These are phyloP conservation scores for Xerocomellus intermedius DNA, from an alignment of 768 basidiomycete genomes.

Conservation along the genomic window DNA sequence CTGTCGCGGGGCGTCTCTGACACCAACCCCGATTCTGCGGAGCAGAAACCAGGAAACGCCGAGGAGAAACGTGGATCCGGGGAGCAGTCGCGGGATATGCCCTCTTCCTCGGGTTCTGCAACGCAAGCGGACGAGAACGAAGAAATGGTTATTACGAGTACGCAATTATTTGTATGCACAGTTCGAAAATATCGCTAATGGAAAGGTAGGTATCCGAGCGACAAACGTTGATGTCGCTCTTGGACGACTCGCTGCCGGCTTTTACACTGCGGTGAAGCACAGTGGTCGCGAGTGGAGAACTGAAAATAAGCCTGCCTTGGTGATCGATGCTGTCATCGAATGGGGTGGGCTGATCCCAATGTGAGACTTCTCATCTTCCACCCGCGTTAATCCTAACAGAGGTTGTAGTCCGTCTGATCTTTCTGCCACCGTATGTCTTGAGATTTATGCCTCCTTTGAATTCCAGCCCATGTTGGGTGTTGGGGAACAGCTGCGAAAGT, in stretches of 20 bases:
- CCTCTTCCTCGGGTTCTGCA: too few species aligned
- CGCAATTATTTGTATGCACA: too few species aligned
- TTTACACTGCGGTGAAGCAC: not conserved
- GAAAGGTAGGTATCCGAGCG: not conserved
- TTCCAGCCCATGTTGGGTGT: slow-evolving; percentile 2
- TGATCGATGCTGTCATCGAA: not conserved
- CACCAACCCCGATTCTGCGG: too few species aligned
- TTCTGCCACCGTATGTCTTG: not conserved
- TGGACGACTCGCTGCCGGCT: slow-evolving; percentile 1
- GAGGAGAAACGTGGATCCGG: too few species aligned
- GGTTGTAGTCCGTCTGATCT: not conserved
- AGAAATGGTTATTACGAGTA: too few species aligned
- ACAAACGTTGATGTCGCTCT: not conserved
- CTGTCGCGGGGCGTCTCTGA: too few species aligned
- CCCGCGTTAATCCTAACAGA: not conserved
- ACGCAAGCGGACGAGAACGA: too few species aligned
- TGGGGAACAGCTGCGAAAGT: not conserved
- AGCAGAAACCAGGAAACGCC: too few species aligned
- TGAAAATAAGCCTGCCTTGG: not conserved
- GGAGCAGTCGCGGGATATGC: too few species aligned
- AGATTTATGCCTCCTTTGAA: slow-evolving; percentile 1
- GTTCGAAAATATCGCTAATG: not conserved
- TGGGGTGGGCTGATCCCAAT: slow-evolving; percentile 3
- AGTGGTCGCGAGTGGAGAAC: not conserved
- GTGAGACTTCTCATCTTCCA: not conserved